phyloP scores from a whole-genome alignment of 2,329 filamentous ascomycete genomes.

The Fusarium sp. region DNA sequence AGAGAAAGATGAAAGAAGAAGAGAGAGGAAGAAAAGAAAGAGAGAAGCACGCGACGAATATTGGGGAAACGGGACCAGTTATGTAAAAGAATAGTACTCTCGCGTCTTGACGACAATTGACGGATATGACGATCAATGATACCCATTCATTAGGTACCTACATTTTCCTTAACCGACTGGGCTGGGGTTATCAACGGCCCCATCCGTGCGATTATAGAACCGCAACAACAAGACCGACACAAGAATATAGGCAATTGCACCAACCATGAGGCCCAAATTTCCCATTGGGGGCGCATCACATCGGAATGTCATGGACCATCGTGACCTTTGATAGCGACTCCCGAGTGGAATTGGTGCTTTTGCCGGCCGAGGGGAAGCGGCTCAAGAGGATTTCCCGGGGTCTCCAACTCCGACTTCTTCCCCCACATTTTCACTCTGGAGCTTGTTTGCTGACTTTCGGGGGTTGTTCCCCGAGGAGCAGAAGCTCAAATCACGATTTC shows the following conservation, averaged over 20 bases:
- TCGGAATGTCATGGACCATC: slow-evolving; percentile 43
- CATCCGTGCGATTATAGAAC: slow-evolving; percentile 18
- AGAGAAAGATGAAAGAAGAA: slow-evolving; percentile 19
- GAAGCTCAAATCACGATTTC: slow-evolving; percentile 15
- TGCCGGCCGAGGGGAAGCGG: slow-evolving; percentile 49
- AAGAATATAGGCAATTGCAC: slow-evolving; percentile 14
- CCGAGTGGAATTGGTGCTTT: slow-evolving; percentile 35
- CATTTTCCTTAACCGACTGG: background rate
- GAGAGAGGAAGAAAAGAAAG: slow-evolving; percentile 16
- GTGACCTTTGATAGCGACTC: slow-evolving; percentile 35
- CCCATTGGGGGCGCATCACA: slow-evolving; percentile 28
- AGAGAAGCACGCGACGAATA: slow-evolving; percentile 31
- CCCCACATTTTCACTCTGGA: slow-evolving; percentile 36
- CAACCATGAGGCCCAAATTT: slow-evolving; percentile 31
- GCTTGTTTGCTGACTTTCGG: slow-evolving; percentile 10
- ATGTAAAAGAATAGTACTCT: slow-evolving; percentile 20
- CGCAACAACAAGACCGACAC: slow-evolving; percentile 38
- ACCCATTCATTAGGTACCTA: background rate
- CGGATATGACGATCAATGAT: slow-evolving; percentile 47
- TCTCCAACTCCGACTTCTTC: slow-evolving; percentile 44
- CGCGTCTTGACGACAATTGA: slow-evolving; percentile 36
- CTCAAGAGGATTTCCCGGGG: slow-evolving; percentile 55
- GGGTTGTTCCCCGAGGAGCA: slow-evolving; percentile 26
- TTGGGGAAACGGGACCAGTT: slow-evolving; percentile 34
- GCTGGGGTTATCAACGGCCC: slow-evolving; percentile 34